Conservation (phyloP, 1,284 basidiomycete species). For the Puccinia hordei region DNA sequence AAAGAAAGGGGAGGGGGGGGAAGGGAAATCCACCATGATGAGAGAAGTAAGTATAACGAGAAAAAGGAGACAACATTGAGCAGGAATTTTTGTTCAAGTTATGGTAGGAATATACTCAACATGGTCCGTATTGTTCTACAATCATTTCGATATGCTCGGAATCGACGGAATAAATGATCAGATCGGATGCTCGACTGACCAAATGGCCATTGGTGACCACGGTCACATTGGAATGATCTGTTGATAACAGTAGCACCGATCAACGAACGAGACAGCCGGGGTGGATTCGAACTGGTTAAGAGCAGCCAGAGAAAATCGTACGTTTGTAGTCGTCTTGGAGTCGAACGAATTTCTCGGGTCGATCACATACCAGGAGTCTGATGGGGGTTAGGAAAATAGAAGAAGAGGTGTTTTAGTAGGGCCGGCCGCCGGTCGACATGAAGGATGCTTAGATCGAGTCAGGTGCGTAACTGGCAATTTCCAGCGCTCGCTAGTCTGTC, state of each 20-base stretch:
- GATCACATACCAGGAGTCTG: conserved; percentile 90
- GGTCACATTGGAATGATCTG: conserved; percentile 63
- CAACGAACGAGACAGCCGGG: conserved; percentile 5
- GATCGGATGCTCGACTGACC: conserved; percentile 80
- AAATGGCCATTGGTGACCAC: conserved; percentile 77
- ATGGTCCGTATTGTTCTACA: conserved; percentile 85
- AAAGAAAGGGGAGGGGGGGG: too few species aligned
- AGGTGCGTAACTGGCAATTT: conserved; percentile 72
- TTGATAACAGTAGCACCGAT: not conserved
- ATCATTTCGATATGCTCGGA: conserved; percentile 83
- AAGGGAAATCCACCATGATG: too few species aligned
- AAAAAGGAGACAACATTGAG: too few species aligned
- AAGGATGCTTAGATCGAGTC: not conserved
- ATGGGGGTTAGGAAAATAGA: too few species aligned
- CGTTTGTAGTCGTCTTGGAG: conserved; percentile 70
- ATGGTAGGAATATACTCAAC: too few species aligned
- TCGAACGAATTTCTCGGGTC: conserved; percentile 72
- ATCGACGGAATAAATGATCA: conserved; percentile 90
- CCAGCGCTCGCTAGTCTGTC: conserved; percentile 73
- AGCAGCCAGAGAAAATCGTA: too few species aligned
- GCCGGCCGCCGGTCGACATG: too few species aligned
- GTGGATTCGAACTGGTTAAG: too few species aligned
- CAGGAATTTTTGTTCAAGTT: too few species aligned
- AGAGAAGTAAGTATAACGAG: too few species aligned
- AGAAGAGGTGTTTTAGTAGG: not conserved